These are phyloP conservation scores for Ichthyophthirius multifiliis DNA, from an alignment of 169 alveolate genomes.

Conservation along the genomic window DNA sequence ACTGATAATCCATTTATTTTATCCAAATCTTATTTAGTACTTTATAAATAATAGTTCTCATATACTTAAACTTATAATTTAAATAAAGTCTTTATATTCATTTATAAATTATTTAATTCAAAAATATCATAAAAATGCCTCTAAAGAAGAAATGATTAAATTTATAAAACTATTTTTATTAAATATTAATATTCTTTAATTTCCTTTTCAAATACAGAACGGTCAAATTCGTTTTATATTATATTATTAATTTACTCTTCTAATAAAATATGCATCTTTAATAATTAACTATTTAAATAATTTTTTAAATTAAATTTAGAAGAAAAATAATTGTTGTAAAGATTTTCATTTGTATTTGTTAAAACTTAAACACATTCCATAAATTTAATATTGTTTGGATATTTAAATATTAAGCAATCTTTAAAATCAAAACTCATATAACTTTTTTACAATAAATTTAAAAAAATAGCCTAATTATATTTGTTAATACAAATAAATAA, in stretches of 20 bases:
- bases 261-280: background rate
- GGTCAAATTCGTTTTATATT: too few species aligned
- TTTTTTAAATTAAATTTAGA: background rate
- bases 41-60: background rate
- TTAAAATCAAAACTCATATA: background rate
- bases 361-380: background rate
- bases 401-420: background rate
- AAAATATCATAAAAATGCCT: background rate
- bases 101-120: background rate
- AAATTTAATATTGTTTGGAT: background rate
- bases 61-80: background rate
- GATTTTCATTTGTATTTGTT: background rate
- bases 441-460: background rate
- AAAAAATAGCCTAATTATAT: background rate
- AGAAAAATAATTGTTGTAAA: background rate
- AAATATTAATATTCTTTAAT: background rate
- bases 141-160: background rate
- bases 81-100: background rate
- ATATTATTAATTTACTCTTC: too few species aligned
- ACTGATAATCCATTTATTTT: background rate
- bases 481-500: too few species aligned
- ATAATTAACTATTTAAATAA: background rate
- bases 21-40: background rate
- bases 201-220: background rate
- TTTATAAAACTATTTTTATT: background rate